Conservation (phyloP, 2,329 filamentous ascomycete genomes). For the Daldinia sp. region DNA sequence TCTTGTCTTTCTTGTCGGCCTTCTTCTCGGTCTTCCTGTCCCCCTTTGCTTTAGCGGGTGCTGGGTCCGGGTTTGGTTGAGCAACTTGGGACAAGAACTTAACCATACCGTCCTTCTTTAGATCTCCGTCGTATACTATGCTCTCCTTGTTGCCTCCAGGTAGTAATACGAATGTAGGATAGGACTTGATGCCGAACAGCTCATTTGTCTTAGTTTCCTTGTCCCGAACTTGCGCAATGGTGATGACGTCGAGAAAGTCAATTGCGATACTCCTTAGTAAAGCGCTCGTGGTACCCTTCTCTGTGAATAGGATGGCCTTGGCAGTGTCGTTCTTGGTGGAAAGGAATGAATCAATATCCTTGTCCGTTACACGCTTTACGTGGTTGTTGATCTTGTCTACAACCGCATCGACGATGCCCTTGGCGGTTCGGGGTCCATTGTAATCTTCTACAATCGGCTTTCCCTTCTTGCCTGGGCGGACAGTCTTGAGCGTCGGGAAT, state of each 20-base stretch:
- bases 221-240: slow-evolving; percentile 81
- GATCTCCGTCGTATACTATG: slow-evolving; percentile 79
- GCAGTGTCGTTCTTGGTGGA: slow-evolving; percentile 70
- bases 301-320: slow-evolving; percentile 91
- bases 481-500: slow-evolving; percentile 95
- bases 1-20: slow-evolving; percentile 52
- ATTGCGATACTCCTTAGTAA: slow-evolving; percentile 86
- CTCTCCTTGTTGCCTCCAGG: slow-evolving; percentile 74
- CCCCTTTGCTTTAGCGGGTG: slow-evolving; percentile 41
- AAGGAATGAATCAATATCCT: slow-evolving; percentile 79
- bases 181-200: slow-evolving; percentile 78
- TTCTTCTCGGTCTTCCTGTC: slow-evolving; percentile 48
- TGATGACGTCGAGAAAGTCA: slow-evolving; percentile 84
- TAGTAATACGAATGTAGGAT: slow-evolving; percentile 82
- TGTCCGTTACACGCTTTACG: slow-evolving; percentile 82
- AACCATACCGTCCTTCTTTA: slow-evolving; percentile 84
- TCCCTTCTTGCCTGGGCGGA: slow-evolving; percentile 78
- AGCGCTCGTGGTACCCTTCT: slow-evolving; percentile 88
- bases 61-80: slow-evolving; percentile 77
- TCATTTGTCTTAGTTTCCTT: slow-evolving; percentile 78
- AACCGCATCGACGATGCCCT: slow-evolving; percentile 86
- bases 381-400: slow-evolving; percentile 90
- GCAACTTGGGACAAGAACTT: slow-evolving; percentile 83
- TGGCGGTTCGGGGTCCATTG: slow-evolving; percentile 82
- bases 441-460: slow-evolving; percentile 91